Conservation (phyloP, 306 rosid species). For the Lathyrus tuberosus region DNA sequence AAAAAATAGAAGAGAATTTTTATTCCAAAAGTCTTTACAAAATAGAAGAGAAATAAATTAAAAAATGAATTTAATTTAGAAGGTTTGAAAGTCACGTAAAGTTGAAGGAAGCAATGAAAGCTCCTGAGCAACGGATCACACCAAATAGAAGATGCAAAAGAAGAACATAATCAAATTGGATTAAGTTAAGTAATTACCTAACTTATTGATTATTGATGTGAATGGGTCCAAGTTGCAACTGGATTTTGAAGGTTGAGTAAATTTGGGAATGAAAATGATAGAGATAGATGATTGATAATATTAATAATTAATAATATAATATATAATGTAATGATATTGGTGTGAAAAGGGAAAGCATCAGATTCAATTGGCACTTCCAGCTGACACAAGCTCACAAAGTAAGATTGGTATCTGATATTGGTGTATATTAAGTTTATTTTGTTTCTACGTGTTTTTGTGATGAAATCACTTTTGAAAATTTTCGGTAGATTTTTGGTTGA, state of each 20-base stretch:
- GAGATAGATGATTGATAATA: background rate
- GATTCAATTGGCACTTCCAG: slow-evolving; percentile 57
- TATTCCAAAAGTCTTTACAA: background rate
- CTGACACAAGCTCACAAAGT: slow-evolving; percentile 48
- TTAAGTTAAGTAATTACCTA: slow-evolving; percentile 7
- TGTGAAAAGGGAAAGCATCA: slow-evolving; percentile 63
- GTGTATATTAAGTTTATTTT: slow-evolving; percentile 3
- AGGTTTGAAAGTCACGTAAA: slow-evolving; percentile 63
- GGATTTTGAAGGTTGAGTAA: background rate
- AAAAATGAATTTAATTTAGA: slow-evolving; percentile 18
- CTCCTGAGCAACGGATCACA: slow-evolving; percentile 49
- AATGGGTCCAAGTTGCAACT: background rate
- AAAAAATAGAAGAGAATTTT: slow-evolving; percentile 10
- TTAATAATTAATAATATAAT: too few relatives aligned
- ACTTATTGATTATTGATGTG: background rate
- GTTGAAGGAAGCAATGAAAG: slow-evolving; percentile 52
- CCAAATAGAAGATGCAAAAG: slow-evolving; percentile 40
- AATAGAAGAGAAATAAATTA: background rate
- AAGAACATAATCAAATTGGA: background rate
- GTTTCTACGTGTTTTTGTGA: background rate
- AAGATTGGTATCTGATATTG: slow-evolving; percentile 59
- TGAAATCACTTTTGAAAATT: too few relatives aligned
- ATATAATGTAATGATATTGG: too few relatives aligned
- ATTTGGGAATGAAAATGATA: background rate
- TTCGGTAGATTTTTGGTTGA: too few relatives aligned